Base-by-base conservation (phyloP, 306 rosid genomes). In the Quercus aquifolioides region DNA sequence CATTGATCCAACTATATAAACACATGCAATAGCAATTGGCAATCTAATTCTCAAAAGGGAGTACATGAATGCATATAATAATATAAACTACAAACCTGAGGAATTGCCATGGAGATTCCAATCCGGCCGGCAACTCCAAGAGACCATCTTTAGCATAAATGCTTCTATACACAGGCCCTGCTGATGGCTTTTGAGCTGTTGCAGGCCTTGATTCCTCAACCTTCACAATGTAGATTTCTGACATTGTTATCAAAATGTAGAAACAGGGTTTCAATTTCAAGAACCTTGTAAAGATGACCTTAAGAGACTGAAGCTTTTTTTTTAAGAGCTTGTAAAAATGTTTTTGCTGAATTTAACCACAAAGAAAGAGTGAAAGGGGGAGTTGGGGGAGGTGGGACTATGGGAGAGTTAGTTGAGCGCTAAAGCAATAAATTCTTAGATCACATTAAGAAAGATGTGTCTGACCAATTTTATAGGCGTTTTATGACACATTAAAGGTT, bases 41-140 rank as follows among this genome's bases (percentile, higher is more conserved):
- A 15, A 17, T 65, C 23, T 1, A 6, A 15, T 30, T 31, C 41
- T 67, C 68, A 82, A 38, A 33, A 38, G n/a, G 26, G 60, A 15
- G 21, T 31, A 30, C 17, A 6, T 68, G 65, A 19, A 79, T 4
- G 25, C 64, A 2, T 4, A 60, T 56, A 55, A 60, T 56, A 55
- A 4, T 6, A 51, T 56, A 51, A 4, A 20, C 19, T 6, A 84
- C 20, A 10, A 30, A 94, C 99, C 97, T 92, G 85, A 95, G 85
- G 87, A 95, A 92, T 15, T 92, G 90, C 97, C 97, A 92, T 23
- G 99, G 99, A 83, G 99, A 91, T 38, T 92, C 59, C 5, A 92
- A 72, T 1, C 78, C 84, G 6, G 78, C 55, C 43, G 96, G 97
- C 71, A 94, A 14, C 14, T 86, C 89, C 65, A 90, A 58, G 0